These are phyloP conservation scores for Quercus mongolica DNA, from an alignment of 306 rosid genomes.

Conservation along the genomic window DNA sequence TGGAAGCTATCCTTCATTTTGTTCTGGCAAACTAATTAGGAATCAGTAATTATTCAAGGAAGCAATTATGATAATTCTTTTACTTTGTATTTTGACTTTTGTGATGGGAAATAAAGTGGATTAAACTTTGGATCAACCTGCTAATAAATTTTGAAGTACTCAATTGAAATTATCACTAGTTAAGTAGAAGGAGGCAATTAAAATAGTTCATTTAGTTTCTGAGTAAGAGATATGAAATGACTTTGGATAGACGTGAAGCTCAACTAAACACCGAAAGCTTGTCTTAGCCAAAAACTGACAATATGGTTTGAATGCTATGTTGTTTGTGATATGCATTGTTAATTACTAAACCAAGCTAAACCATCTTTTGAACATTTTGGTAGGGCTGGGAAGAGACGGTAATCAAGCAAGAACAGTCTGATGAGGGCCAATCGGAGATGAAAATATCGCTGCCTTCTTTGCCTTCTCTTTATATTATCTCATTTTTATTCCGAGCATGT, in stretches of 20 bases:
- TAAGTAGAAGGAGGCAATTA: neutral
- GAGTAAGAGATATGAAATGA: no score
- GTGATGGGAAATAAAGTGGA: neutral
- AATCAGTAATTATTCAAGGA: no score
- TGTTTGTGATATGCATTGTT: constrained; percentile 5
- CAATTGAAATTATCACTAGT: neutral
- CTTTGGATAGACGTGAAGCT: no score
- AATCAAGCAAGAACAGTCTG: constrained; percentile 83
- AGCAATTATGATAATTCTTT: no score
- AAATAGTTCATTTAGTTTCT: neutral
- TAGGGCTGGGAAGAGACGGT: constrained; percentile 98
- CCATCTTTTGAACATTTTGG: constrained; percentile 20
- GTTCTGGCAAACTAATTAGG: no score
- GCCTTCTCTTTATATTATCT: constrained; percentile 87
- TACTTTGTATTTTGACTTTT: neutral
- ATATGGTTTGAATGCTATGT: neutral
- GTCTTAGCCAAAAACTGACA: neutral
- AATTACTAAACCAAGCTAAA: neutral
- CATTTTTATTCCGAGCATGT: constrained; percentile 78
- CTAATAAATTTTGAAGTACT: neutral
- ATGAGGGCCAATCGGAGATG: constrained; percentile 72
- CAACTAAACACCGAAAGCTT: no score
- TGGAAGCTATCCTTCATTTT: neutral
- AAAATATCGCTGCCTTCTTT: constrained; percentile 90
- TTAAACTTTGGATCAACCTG: neutral